These are phyloP conservation scores for Rhypophila decipiens DNA, from an alignment of 495 filamentous ascomycete genomes.

Conservation along the genomic window DNA sequence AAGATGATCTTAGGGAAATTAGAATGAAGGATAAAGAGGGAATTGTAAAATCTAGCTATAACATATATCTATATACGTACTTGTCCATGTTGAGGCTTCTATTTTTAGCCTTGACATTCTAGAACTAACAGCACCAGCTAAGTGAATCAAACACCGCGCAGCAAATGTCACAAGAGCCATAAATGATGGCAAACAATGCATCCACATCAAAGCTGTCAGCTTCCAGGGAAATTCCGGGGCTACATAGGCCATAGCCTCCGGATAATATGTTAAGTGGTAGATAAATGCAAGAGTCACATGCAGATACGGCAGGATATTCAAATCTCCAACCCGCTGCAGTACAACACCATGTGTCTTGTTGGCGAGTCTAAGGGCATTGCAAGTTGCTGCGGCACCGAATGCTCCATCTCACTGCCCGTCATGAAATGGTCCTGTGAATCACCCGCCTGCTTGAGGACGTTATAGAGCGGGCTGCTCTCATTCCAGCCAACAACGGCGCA, in stretches of 20 bases:
- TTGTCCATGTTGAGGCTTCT: too few species aligned
- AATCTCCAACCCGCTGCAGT: slow-evolving; percentile 54
- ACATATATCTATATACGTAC: too few species aligned
- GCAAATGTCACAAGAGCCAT: too few species aligned
- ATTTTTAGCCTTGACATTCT: too few species aligned
- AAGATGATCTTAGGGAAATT: too few species aligned
- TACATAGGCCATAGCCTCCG: slow-evolving; percentile 41
- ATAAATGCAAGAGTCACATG: slow-evolving; percentile 69
- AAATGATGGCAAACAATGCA: slow-evolving; percentile 36
- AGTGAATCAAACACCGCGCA: too few species aligned
- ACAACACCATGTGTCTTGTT: slow-evolving; percentile 40
- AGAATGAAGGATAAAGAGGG: too few species aligned
- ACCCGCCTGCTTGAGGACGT: slow-evolving; percentile 16
- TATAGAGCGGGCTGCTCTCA: slow-evolving; percentile 30
- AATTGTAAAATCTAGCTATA: too few species aligned
- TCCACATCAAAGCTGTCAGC: slow-evolving; percentile 58
- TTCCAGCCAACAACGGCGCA: slow-evolving; percentile 34
- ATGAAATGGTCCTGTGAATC: slow-evolving; percentile 15
- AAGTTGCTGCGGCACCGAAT: slow-evolving; percentile 15
- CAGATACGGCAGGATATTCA: slow-evolving; percentile 58
- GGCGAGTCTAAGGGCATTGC: slow-evolving; percentile 20
- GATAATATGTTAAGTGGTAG: slow-evolving; percentile 48
- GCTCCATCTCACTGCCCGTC: slow-evolving; percentile 12
- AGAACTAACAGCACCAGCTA: too few species aligned
- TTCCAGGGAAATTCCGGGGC: slow-evolving; percentile 57